Evolutionary conservation across 805 yeast species (phyloP).

Genomic region (Starmerella sirachaensis): DNA sequence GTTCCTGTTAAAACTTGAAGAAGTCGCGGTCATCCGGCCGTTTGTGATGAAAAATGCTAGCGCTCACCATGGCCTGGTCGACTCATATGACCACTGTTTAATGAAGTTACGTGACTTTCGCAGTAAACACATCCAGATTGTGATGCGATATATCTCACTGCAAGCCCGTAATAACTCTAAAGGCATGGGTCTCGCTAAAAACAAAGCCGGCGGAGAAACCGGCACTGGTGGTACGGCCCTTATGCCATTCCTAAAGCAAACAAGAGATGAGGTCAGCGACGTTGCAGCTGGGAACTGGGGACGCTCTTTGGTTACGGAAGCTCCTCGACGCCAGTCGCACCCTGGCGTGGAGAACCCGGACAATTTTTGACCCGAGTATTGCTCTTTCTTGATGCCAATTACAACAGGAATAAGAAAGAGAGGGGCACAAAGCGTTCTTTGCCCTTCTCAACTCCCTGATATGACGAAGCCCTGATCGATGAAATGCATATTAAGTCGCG

Average conservation of each 20-base stretch:
- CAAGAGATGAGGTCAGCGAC: constrained; percentile 91
- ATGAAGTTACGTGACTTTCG: constrained; percentile 82
- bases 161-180: constrained; percentile 52
- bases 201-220: constrained; percentile 37
- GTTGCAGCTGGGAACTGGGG: constrained; percentile 93
- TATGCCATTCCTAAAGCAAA: constrained; percentile 84
- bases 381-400: too few species aligned
- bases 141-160: constrained; percentile 70
- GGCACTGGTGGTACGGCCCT: constrained; percentile 95
- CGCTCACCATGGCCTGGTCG: constrained; percentile 42
- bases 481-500: too few species aligned
- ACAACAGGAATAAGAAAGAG: too few species aligned
- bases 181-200: constrained; percentile 43
- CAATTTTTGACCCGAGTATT: too few species aligned
- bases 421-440: too few species aligned
- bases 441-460: too few species aligned
- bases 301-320: constrained; percentile 41
- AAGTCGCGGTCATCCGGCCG: constrained; percentile 48
- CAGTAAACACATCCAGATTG: constrained; percentile 87
- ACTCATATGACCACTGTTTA: constrained; percentile 77
- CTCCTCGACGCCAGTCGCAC: too few species aligned
- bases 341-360: too few species aligned
- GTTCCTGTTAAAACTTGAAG: constrained; percentile 51
- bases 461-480: too few species aligned
- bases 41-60: constrained; percentile 40